Evolutionary conservation across 2,329 filamentous ascomycete species (phyloP).

Genomic region (Nemania sp.): DNA sequence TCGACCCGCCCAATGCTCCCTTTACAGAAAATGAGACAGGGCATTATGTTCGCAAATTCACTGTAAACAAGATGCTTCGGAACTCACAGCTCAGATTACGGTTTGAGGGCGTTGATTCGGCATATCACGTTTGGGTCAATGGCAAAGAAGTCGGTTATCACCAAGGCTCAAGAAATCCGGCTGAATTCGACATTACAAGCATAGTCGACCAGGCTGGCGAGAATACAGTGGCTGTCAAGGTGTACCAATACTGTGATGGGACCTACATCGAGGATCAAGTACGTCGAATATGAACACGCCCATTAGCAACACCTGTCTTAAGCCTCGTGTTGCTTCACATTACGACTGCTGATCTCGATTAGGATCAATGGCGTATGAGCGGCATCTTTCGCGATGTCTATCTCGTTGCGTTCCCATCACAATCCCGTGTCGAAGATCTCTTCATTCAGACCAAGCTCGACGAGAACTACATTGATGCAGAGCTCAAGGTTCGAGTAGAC

Average conservation of each 20-base stretch:
- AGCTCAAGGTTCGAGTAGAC: conserved; percentile 48
- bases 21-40: conserved; percentile 58
- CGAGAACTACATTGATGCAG: conserved; percentile 54
- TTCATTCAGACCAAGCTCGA: conserved; percentile 58
- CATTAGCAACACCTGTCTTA: not conserved
- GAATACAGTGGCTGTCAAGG: conserved; percentile 58
- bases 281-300: not conserved
- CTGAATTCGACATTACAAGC: conserved; percentile 63
- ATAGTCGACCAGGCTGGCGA: conserved; percentile 44
- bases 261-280: conserved; percentile 62
- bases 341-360: not conserved
- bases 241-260: conserved; percentile 65
- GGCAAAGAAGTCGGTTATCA: conserved; percentile 62
- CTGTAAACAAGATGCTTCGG: conserved; percentile 44
- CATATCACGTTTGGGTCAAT: conserved; percentile 66
- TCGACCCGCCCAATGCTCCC: conserved; percentile 61
- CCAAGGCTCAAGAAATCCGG: conserved; percentile 63
- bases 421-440: conserved; percentile 59
- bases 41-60: conserved; percentile 56
- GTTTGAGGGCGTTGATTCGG: conserved; percentile 66
- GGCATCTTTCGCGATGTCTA: conserved; percentile 59
- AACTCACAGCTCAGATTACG: conserved; percentile 55
- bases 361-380: conserved; percentile 64
- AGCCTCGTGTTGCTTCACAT: not conserved
- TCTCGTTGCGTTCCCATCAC: conserved; percentile 57